phyloP scores from a whole-genome alignment of 2,329 filamentous ascomycete genomes.

The Phyllachora maydis region DNA sequence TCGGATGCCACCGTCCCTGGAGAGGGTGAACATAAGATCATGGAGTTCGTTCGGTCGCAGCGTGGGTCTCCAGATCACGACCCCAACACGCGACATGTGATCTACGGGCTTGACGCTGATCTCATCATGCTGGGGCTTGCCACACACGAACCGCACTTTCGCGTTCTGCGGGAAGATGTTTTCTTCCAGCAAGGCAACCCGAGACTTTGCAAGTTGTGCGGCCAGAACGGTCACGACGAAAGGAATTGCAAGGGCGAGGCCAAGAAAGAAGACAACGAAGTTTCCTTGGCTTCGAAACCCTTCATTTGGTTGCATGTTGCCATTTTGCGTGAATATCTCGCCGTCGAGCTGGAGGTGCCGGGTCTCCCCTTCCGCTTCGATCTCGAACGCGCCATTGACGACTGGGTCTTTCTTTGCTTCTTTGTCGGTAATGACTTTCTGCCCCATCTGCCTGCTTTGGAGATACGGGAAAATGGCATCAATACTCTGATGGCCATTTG shows the following conservation, averaged over 20 bases:
- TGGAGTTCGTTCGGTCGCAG: slow-evolving; percentile 93
- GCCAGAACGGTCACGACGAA: slow-evolving; percentile 79
- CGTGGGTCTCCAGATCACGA: slow-evolving; percentile 78
- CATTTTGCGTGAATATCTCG: slow-evolving; percentile 79
- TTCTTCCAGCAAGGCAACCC: slow-evolving; percentile 77
- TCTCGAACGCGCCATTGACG: slow-evolving; percentile 81
- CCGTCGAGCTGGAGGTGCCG: slow-evolving; percentile 69
- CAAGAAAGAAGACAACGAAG: slow-evolving; percentile 59
- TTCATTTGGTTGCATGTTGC: slow-evolving; percentile 98
- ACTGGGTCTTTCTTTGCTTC: slow-evolving; percentile 99
- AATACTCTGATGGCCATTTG: slow-evolving; percentile 93
- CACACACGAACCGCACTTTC: slow-evolving; percentile 93
- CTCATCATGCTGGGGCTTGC: slow-evolving; percentile 95
- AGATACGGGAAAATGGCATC: slow-evolving; percentile 93
- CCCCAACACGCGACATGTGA: slow-evolving; percentile 92
- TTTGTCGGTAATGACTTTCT: slow-evolving; percentile 98
- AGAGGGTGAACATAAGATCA: slow-evolving; percentile 98
- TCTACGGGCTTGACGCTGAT: slow-evolving; percentile 94
- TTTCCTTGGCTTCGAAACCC: slow-evolving; percentile 53
- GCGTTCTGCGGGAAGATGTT: slow-evolving; percentile 89
- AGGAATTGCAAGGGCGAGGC: slow-evolving; percentile 63
- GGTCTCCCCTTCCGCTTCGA: slow-evolving; percentile 77
- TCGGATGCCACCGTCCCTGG: slow-evolving; percentile 95
- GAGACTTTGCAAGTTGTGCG: slow-evolving; percentile 70
- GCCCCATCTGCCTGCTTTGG: slow-evolving; percentile 88